Conservation (phyloP, 495 filamentous ascomycete species). For the Penicillium canescens region DNA sequence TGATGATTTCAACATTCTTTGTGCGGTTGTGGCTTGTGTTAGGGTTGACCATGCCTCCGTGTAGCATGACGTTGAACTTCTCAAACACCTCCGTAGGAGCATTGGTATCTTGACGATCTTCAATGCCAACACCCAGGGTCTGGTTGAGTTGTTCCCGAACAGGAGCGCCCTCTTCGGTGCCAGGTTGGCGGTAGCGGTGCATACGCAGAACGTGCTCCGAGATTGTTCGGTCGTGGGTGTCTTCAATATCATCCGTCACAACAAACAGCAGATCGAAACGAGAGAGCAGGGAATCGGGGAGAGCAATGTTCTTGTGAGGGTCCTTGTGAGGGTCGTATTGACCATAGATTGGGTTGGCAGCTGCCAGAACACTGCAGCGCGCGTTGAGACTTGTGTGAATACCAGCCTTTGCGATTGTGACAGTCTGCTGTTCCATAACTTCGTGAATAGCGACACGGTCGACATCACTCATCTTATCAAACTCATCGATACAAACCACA, state of each 20-base stretch:
- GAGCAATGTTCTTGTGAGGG: constrained; percentile 96
- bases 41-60: constrained; percentile 74
- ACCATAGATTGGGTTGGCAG: constrained; percentile 96
- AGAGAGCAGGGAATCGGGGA: constrained; percentile 94
- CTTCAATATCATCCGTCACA: constrained; percentile 97
- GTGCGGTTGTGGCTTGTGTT: constrained; percentile 66
- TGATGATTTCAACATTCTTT: constrained; percentile 86
- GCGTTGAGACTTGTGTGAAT: constrained; percentile 98
- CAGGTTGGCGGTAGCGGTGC: constrained; percentile 93
- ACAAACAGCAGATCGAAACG: constrained; percentile 99
- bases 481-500: constrained; percentile 99
- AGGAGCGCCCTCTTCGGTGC: constrained; percentile 92
- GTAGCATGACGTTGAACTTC: constrained; percentile 94
- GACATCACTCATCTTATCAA: constrained; percentile 99
- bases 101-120: constrained; percentile 70
- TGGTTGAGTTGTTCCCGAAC: constrained; percentile 87
- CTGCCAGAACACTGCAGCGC: constrained; percentile 93
- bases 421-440: constrained; percentile 99
- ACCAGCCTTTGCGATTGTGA: constrained; percentile 97
- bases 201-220: constrained; percentile 97
- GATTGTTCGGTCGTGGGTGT: constrained; percentile 82
- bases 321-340: constrained; percentile 99
- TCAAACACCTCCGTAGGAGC: constrained; percentile 88
- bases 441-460: constrained; percentile 99
- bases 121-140: constrained; percentile 83